Evolutionary conservation across 176 grass and related monocot species (phyloP), one percentile per base, ranked within the genome.

Genomic region (Hordeum marinum): DNA sequence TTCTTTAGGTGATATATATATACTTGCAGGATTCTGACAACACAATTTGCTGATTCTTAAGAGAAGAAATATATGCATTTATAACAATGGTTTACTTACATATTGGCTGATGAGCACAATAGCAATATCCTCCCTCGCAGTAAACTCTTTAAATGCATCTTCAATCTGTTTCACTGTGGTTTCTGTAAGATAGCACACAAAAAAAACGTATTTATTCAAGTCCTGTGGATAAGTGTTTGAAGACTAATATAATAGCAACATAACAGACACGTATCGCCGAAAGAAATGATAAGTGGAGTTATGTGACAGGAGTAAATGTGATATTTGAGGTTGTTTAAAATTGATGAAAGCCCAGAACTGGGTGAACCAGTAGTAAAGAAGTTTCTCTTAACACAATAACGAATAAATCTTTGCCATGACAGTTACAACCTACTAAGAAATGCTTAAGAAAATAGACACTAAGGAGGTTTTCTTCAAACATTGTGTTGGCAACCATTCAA

Each of bases 31-130:
- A 48, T 74, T 29, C 13, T 3, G 7, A 48, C 71, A 1, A 48
- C 32, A 8, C 24, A 48, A 48, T 74, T 29, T 74, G 23, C 26
- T 74, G 23, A 48, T 74, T 9, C 24, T 48, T 3, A 17, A 48
- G 14, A 74, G 71, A 29, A 74, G 41, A 74, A 73, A 74, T 14
- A 17, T 74, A 14, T 29, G 14, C 41, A 74, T 74, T 48, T 25
- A 74, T 29, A 74, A 27, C 14, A 4, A 74, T 29, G 24, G 42
- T 41, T n/a, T 24, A 86, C 93, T 95, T 88, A 95, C 93, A 45
- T 90, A 95, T 95, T 95, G 93, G 80, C 90, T 95, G 82, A 95
- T 95, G 35, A 95, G 63, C 63, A 95, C 93, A 84, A 95, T 88
- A n/a, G 90, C 90, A 79, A 95, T 78, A 69, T 95, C 90, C 55